phyloP scores from a whole-genome alignment of 176 grass and related monocot species.

The Saccharum spontaneum region DNA sequence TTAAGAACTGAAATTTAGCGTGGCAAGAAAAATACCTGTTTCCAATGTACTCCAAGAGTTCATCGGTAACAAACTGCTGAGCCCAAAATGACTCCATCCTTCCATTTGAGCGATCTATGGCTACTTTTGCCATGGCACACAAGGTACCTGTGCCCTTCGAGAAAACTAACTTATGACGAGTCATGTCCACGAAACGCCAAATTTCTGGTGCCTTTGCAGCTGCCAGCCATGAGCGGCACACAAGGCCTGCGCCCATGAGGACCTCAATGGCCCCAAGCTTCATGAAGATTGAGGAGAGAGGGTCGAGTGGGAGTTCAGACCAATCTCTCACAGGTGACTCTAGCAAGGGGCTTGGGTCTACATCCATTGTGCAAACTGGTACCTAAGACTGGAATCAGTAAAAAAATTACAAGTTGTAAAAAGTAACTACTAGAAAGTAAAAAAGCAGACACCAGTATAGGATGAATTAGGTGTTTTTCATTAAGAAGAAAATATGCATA shows the following conservation, averaged over 20 bases:
- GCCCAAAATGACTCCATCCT: slow-evolving; percentile 36
- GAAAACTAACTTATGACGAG: slow-evolving; percentile 16
- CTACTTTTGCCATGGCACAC: slow-evolving; percentile 27
- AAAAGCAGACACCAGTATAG: neutral
- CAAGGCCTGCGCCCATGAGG: slow-evolving; percentile 33
- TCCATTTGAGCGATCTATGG: slow-evolving; percentile 27
- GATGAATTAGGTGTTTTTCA: neutral
- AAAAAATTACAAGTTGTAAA: neutral
- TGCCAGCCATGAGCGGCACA: slow-evolving; percentile 31
- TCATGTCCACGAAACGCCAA: slow-evolving; percentile 14
- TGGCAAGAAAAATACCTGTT: slow-evolving; percentile 12
- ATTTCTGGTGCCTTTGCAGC: slow-evolving; percentile 29
- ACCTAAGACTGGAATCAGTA: neutral
- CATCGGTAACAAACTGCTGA: slow-evolving; percentile 18
- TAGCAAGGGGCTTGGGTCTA: neutral
- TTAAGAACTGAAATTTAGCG: neutral
- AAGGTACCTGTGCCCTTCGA: neutral
- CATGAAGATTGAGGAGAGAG: slow-evolving; percentile 20
- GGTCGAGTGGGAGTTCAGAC: neutral
- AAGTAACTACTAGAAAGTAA: neutral
- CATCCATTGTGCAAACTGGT: slow-evolving; percentile 12
- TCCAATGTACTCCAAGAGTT: slow-evolving; percentile 35
- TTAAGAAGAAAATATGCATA: neutral
- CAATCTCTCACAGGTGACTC: slow-evolving; percentile 12
- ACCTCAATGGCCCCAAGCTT: slow-evolving; percentile 37